phyloP scores from a whole-genome alignment of 768 basidiomycete genomes.

The Pleurotus eryngii region DNA sequence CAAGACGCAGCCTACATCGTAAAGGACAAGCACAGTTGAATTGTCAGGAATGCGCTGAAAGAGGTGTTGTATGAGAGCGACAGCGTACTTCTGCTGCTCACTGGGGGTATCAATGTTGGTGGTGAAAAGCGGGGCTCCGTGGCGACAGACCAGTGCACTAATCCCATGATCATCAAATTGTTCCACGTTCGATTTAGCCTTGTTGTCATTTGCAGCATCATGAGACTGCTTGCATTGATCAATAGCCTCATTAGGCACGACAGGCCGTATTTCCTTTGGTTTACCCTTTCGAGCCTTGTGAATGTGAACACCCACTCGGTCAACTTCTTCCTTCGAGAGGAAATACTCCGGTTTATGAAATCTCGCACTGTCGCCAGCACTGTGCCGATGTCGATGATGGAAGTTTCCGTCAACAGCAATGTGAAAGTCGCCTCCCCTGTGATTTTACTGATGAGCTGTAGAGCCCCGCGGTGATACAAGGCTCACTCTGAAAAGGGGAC shows the following conservation, averaged over 20 bases:
- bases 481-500: constrained; percentile 2
- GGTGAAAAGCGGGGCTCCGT: constrained; percentile 26
- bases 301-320: constrained; percentile 17
- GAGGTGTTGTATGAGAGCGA: constrained; percentile 25
- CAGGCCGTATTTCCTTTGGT: not conserved
- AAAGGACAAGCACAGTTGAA: constrained; percentile 15
- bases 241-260: constrained; percentile 19
- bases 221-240: constrained; percentile 22
- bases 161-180: constrained; percentile 22
- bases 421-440: constrained; percentile 4
- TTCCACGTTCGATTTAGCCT: constrained; percentile 13
- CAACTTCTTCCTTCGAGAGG: constrained; percentile 18
- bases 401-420: constrained; percentile 26
- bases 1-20: constrained; percentile 29
- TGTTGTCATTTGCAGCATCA: constrained; percentile 22
- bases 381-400: constrained; percentile 17
- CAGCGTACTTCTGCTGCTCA: constrained; percentile 25
- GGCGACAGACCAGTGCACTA: constrained; percentile 30
- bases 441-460: not conserved
- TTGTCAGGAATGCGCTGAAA: constrained; percentile 21
- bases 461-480: not conserved
- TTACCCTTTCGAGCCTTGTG: constrained; percentile 9
- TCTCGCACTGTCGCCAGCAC: constrained; percentile 19
- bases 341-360: constrained; percentile 20
- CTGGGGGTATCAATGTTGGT: constrained; percentile 29